phyloP scores from a whole-genome alignment of 805 yeast genomes.

The Kazachstania africana region DNA sequence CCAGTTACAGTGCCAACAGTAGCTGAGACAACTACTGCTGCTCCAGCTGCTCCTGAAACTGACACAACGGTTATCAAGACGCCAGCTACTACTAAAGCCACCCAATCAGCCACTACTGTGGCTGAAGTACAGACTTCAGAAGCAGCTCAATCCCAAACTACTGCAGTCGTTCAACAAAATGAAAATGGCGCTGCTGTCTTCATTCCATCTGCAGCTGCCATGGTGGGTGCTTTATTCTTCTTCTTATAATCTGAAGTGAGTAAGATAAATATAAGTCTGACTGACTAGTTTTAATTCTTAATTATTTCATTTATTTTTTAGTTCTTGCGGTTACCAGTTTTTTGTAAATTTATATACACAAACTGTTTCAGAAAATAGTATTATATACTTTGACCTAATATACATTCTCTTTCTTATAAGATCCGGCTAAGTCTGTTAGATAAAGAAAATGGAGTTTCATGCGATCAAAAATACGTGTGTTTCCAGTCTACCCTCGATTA shows the following conservation, averaged over 20 bases:
- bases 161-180: neutral
- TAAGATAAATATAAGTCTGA: too few species aligned
- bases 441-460: too few species aligned
- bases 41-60: neutral
- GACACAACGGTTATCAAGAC: conserved; percentile 3
- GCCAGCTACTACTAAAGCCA: conserved; percentile 6
- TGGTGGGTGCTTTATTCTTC: conserved; percentile 6
- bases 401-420: neutral
- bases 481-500: too few species aligned
- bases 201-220: conserved; percentile 5
- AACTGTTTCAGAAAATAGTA: too few species aligned
- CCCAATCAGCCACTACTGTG: neutral
- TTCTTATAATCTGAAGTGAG: neutral
- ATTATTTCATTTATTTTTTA: neutral
- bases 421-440: neutral
- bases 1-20: neutral
- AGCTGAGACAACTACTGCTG: neutral
- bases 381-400: neutral
- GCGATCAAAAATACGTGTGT: too few species aligned
- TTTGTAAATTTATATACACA: too few species aligned
- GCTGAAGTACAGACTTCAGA: neutral
- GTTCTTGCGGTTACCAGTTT: neutral
- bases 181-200: conserved; percentile 4
- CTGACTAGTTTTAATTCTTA: neutral
- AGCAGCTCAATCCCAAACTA: neutral